Evolutionary conservation across 2,329 filamentous ascomycete genomes (phyloP).

Genomic region (Cercospora berteroae): DNA sequence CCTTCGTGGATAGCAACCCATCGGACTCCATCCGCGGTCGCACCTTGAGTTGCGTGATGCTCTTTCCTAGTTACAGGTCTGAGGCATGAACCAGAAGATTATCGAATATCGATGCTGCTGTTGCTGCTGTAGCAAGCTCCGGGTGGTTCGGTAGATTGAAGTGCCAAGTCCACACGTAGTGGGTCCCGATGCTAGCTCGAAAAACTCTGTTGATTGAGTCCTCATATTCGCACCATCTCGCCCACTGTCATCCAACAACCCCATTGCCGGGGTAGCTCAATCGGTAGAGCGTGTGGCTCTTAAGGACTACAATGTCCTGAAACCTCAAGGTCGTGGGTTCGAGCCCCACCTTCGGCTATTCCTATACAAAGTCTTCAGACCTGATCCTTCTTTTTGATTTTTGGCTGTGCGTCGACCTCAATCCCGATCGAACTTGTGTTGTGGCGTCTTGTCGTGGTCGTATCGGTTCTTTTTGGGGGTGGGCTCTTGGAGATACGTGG

Average conservation of each 20-base stretch:
- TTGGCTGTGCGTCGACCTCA: not conserved
- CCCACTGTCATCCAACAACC: not conserved
- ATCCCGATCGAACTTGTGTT: not conserved
- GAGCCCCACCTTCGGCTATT: not conserved
- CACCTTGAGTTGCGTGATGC: not conserved
- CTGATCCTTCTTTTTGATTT: not conserved
- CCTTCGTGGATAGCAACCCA: not conserved
- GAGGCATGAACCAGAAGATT: not conserved
- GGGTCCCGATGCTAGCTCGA: not conserved
- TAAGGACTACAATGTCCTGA: slow-evolving; percentile 9
- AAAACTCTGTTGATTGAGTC: not conserved
- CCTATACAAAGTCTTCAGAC: not conserved
- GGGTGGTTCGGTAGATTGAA: not conserved
- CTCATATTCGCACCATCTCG: not conserved
- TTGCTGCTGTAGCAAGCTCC: not conserved
- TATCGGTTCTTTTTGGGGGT: not conserved
- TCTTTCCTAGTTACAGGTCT: not conserved
- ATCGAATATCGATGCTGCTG: not conserved
- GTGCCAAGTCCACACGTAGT: not conserved
- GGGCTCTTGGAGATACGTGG: not conserved
- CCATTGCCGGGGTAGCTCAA: slow-evolving; percentile 51
- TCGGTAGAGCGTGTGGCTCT: slow-evolving; percentile 47
- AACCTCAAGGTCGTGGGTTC: not conserved
- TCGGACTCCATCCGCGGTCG: not conserved
- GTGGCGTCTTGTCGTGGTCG: not conserved